A percentile compares a stretch with the other conserved stretches of the same genome.
phyloP scores from a whole-genome alignment of 352 stramenopile genomes.

The Detonula confervacea region DNA sequence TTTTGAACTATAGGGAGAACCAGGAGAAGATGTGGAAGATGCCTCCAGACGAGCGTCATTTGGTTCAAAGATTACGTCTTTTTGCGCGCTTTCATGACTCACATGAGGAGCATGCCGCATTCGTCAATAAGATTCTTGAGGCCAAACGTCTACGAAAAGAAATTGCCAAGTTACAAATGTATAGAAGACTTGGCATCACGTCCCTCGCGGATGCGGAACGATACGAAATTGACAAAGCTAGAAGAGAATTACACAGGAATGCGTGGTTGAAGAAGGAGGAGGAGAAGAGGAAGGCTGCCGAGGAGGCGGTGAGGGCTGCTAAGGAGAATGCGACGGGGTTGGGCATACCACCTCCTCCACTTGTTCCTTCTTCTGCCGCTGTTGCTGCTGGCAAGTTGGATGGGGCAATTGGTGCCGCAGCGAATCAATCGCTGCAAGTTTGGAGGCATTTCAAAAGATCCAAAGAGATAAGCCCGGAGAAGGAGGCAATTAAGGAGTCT shows the following conservation, averaged over 20 bases:
- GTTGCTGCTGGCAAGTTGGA: constrained; percentile 15
- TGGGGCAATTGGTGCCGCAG: constrained; percentile 48
- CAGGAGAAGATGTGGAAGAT: constrained; percentile 90
- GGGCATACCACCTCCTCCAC: constrained; percentile 4
- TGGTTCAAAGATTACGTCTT: constrained; percentile 92
- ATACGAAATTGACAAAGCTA: constrained; percentile 94
- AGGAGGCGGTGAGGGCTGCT: constrained; percentile 28
- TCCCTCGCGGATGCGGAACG: constrained; percentile 93
- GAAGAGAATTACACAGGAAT: constrained; percentile 90
- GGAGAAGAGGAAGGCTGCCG: constrained; percentile 49
- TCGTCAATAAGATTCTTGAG: constrained; percentile 91
- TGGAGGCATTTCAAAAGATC: constrained; percentile 53
- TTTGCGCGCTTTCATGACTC: constrained; percentile 94
- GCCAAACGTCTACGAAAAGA: constrained; percentile 93
- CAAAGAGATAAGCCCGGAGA: constrained; percentile 23
- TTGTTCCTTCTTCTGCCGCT: neutral
- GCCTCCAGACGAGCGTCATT: constrained; percentile 92
- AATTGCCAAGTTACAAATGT: constrained; percentile 95
- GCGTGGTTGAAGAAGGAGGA: constrained; percentile 87
- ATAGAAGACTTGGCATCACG: constrained; percentile 92
- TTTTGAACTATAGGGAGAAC: constrained; percentile 93
- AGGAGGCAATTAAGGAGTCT: constrained; percentile 7
- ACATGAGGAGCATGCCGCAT: constrained; percentile 91
- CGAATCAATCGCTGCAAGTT: constrained; percentile 48
- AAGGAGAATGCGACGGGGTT: constrained; percentile 39